phyloP scores from a whole-genome alignment of 148 eudicot species.

The Heliamphora exappendiculata region DNA sequence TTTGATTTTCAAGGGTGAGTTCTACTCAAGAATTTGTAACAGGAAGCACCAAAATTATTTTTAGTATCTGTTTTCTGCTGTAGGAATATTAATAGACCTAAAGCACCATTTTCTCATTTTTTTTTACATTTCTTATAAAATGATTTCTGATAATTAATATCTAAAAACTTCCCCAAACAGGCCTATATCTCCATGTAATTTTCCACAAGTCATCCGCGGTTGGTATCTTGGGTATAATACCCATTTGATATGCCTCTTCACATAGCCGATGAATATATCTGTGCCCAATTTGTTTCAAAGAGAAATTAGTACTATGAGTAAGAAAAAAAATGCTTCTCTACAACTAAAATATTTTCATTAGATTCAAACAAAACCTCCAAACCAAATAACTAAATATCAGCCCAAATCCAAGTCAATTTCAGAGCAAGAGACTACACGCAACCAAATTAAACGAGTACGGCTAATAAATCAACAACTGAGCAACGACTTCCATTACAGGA shows the following conservation, averaged over 20 bases:
- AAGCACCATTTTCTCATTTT: not conserved
- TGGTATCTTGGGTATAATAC: not conserved
- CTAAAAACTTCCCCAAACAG: not conserved
- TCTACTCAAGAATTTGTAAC: no score
- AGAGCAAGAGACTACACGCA: not conserved
- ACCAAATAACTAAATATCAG: not conserved
- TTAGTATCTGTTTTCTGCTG: not conserved
- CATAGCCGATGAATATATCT: not conserved
- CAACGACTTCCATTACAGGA: not conserved
- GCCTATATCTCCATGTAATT: not conserved
- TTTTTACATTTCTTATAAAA: not conserved
- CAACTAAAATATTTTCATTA: not conserved
- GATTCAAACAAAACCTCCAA: not conserved
- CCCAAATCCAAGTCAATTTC: not conserved
- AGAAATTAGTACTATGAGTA: not conserved
- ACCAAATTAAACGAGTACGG: not conserved
- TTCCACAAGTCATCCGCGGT: not conserved
- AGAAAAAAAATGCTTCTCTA: not conserved
- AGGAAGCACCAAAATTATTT: not conserved
- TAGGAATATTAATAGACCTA: not conserved
- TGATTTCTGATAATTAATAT: not conserved
- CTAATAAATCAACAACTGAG: not conserved
- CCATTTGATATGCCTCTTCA: not conserved
- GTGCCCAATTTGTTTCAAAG: not conserved
- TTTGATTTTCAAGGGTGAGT: no score